These are phyloP conservation scores for Penicillium sp. DNA, from an alignment of 2,329 filamentous ascomycete genomes.

Conservation along the genomic window DNA sequence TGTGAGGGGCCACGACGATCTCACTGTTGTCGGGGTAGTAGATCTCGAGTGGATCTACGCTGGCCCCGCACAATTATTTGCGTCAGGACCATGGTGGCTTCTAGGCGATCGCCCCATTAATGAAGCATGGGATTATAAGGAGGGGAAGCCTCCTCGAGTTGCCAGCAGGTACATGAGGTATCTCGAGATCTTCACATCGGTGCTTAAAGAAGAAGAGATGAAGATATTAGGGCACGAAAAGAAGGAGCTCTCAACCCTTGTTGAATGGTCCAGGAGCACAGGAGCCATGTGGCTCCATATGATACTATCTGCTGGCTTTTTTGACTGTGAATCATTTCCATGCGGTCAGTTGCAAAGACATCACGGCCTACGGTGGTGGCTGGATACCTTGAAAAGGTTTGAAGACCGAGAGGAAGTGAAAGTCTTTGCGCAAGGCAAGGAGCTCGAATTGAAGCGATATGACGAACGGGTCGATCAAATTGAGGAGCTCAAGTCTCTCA, in stretches of 20 bases:
- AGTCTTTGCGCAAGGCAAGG: neutral
- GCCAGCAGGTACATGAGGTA: neutral
- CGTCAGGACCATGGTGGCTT: constrained; percentile 39
- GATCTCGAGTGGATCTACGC: constrained; percentile 42
- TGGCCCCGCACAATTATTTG: constrained; percentile 39
- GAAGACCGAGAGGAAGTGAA: neutral
- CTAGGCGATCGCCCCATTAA: constrained; percentile 34
- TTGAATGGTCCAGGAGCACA: constrained; percentile 35
- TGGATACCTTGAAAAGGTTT: neutral
- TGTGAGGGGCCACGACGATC: constrained; percentile 34
- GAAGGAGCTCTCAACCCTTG: constrained; percentile 29
- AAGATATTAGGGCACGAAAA: neutral
- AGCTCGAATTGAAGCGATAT: neutral
- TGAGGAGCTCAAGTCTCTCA: neutral
- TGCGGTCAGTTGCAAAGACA: constrained; percentile 31
- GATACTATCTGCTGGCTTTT: constrained; percentile 34
- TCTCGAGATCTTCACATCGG: neutral
- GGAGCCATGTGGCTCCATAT: constrained; percentile 40
- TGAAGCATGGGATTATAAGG: neutral
- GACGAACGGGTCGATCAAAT: neutral
- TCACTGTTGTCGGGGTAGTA: constrained; percentile 36
- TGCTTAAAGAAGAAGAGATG: constrained; percentile 1
- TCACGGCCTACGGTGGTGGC: too few species aligned
- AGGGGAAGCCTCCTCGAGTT: neutral
- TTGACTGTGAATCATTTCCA: constrained; percentile 31